phyloP scores from a whole-genome alignment of 768 basidiomycete genomes.

The Lentinula aciculospora region DNA sequence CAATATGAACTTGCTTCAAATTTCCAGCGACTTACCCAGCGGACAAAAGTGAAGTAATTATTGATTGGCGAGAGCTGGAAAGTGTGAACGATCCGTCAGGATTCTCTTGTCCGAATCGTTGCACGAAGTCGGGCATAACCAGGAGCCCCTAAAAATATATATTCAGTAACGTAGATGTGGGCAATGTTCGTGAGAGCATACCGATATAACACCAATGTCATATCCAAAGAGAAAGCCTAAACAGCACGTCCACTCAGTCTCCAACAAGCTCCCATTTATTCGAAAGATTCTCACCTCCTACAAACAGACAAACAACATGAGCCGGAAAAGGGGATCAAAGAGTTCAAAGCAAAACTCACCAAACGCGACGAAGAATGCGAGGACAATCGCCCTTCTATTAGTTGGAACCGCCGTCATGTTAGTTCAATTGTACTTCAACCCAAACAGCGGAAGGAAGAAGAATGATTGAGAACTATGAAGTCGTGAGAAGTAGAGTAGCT shows the following conservation, averaged over 20 bases:
- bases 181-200: too few species aligned
- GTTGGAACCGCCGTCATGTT: slow-evolving; percentile 44
- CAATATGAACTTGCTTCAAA: background rate
- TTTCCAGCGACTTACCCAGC: slow-evolving; percentile 53
- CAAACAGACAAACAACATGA: background rate
- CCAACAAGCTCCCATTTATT: background rate
- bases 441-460: background rate
- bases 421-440: background rate
- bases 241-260: background rate
- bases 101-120: slow-evolving; percentile 55
- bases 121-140: slow-evolving; percentile 74
- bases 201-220: slow-evolving; percentile 75
- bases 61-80: slow-evolving; percentile 60
- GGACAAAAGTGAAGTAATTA: slow-evolving; percentile 74
- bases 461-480: background rate
- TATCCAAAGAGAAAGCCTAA: slow-evolving; percentile 67
- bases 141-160: slow-evolving; percentile 57
- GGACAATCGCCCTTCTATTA: slow-evolving; percentile 56
- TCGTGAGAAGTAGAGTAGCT: background rate
- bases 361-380: slow-evolving; percentile 71
- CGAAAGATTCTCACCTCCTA: background rate
- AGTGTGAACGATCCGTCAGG: slow-evolving; percentile 43
- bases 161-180: too few species aligned
- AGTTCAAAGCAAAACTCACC: slow-evolving; percentile 33
- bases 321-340: background rate